Evolutionary conservation across 495 filamentous ascomycete species (phyloP), one percentile per base, ranked within the genome.

Genomic region (Trichoderma orchidacearum): DNA sequence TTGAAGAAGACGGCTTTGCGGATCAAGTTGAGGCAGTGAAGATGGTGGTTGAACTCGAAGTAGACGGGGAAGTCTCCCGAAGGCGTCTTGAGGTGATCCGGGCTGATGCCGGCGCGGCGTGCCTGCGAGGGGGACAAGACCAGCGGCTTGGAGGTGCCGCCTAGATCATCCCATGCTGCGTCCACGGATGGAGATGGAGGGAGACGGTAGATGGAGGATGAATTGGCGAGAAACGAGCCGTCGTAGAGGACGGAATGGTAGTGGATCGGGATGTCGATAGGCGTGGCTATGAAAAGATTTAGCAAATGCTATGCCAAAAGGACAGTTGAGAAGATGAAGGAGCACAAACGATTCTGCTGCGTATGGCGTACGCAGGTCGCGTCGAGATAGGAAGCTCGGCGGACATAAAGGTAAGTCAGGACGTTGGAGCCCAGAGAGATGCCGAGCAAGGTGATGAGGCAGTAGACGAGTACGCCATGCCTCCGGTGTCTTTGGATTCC

Each of bases 11-110:
- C 9, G 29, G 30, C 53, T 18, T 54, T 54, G 30, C 53, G 27
- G 21, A 54, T 25, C 28, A 35, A 3, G 53, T 54, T 54, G 30
- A 54, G 53, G 17, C 53, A 54, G 29, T 54, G 53, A 4, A 54
- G 17, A 9, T 54, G 53, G 30, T 54, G 53, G 53, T 45, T 45
- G 17, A 45, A 45, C 36, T 45, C 36, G 3, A 45, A 45, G 9
- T 18, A 45, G 9, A 45, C 36, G 2, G 36, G 36, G 23, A 45
- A 45, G 13, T 45, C 36, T 4, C 36, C 36, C 4, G 36, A 45
- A n/a, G 36, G 36, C 3, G 36, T 45, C 17, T 45, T 45, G n/a
- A 45, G 36, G 11, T 45, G 36, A 9, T 45, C 36, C 17, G 9
- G 36, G 23, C 36, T 45, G 17, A 45, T 45, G 2, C 36, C 36